Conservation (phyloP, 805 yeast species). For the Komagataella mondaviorum region DNA sequence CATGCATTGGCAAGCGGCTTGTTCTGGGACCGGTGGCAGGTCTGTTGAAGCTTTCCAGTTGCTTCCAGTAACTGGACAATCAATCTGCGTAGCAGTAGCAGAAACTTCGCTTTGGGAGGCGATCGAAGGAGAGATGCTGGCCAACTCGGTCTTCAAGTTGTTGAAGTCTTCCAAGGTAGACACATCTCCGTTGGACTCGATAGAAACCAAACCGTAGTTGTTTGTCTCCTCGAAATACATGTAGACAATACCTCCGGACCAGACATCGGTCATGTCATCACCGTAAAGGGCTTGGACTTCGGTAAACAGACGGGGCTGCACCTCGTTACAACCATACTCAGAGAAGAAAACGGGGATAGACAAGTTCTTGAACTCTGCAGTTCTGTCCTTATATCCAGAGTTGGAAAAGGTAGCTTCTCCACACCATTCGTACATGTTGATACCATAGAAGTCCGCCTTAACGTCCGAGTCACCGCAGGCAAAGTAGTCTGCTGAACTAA, state of each 20-base stretch:
- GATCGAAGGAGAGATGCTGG: slow-evolving; percentile 37
- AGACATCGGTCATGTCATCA: slow-evolving; percentile 61
- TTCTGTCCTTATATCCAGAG: slow-evolving; percentile 59
- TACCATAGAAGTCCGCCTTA: slow-evolving; percentile 74
- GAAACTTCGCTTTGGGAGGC: slow-evolving; percentile 25
- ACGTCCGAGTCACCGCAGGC: slow-evolving; percentile 56
- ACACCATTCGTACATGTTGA: slow-evolving; percentile 87
- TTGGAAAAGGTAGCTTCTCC: slow-evolving; percentile 41
- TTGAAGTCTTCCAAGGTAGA: slow-evolving; percentile 49
- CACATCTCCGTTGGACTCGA: slow-evolving; percentile 31
- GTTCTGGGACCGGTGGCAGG: slow-evolving; percentile 72
- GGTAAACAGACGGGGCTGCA: slow-evolving; percentile 55
- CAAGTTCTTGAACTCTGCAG: slow-evolving; percentile 48
- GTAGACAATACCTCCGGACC: slow-evolving; percentile 88
- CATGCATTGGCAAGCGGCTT: slow-evolving; percentile 52
- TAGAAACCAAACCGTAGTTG: slow-evolving; percentile 59
- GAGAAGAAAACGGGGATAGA: slow-evolving; percentile 69
- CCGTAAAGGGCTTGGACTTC: slow-evolving; percentile 58
- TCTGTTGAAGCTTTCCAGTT: slow-evolving; percentile 56
- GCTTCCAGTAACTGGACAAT: slow-evolving; percentile 45
- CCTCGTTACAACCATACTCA: slow-evolving; percentile 71
- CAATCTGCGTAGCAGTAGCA: slow-evolving; percentile 27
- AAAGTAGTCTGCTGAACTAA: slow-evolving; percentile 58
- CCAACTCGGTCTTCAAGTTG: slow-evolving; percentile 48
- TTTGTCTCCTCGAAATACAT: slow-evolving; percentile 72